phyloP scores from a whole-genome alignment of 495 filamentous ascomycete genomes.

The Penicillium mononematosum region DNA sequence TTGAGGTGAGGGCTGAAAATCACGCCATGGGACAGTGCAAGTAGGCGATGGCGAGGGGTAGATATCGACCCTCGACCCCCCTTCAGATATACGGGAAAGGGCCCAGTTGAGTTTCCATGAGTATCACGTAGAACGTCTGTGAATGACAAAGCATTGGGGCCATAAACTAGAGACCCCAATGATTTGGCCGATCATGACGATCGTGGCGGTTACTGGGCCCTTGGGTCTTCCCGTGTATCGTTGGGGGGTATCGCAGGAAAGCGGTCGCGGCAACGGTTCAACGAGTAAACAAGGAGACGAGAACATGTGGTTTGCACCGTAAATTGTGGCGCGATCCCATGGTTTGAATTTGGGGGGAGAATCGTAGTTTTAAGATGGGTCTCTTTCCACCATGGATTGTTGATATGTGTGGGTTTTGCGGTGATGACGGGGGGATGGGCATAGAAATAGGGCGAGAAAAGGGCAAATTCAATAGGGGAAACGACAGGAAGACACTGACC shows the following conservation, averaged over 20 bases:
- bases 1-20: conserved; percentile 14
- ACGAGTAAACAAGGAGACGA: conserved; percentile 27
- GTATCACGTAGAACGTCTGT: not conserved
- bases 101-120: not conserved
- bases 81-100: not conserved
- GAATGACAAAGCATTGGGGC: not conserved
- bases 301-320: conserved; percentile 5
- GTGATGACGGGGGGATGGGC: conserved; percentile 17
- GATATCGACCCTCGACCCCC: conserved; percentile 5
- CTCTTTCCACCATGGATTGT: not conserved
- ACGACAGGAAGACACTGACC: conserved; percentile 28
- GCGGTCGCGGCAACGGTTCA: conserved; percentile 31
- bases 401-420: conserved; percentile 16
- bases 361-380: not conserved
- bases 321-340: conserved; percentile 17
- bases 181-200: conserved; percentile 18
- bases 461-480: conserved; percentile 17
- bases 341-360: not conserved
- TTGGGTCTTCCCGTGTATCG: conserved; percentile 14
- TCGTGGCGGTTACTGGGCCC: conserved; percentile 12
- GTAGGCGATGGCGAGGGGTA: conserved; percentile 31
- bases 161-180: not conserved
- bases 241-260: conserved; percentile 17
- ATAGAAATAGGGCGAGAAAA: conserved; percentile 15
- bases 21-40: conserved; percentile 33